Evolutionary conservation across 106 monocot genomes (phyloP).

Genomic region (Agapanthus africanus): DNA sequence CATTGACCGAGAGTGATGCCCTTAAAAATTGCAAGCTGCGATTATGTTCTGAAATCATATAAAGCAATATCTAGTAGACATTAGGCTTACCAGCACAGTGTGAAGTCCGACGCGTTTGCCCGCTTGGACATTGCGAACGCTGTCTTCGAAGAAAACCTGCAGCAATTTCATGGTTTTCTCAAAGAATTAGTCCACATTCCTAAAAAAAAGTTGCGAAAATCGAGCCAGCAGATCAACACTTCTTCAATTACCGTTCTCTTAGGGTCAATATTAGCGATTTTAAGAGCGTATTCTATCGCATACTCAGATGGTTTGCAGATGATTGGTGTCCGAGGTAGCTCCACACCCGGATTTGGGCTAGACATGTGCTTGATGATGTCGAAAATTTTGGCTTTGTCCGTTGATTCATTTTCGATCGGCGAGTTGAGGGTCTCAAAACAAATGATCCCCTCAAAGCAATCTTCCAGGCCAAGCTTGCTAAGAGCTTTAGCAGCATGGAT

Average conservation of each 20-base stretch:
- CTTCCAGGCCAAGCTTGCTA: constrained; percentile 63
- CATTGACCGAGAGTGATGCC: no score
- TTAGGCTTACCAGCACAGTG: constrained; percentile 60
- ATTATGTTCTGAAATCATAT: no score
- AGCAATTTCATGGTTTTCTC: not conserved
- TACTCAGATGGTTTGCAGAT: constrained; percentile 75
- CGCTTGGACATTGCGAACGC: constrained; percentile 65
- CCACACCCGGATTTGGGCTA: constrained; percentile 13
- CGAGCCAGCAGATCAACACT: no score
- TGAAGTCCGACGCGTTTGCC: constrained; percentile 70
- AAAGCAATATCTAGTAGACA: no score
- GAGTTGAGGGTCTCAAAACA: constrained; percentile 91
- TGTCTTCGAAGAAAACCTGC: constrained; percentile 94
- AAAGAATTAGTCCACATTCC: not conserved
- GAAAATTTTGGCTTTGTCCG: constrained; percentile 19
- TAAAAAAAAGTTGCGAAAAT: no score
- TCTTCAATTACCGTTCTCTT: constrained; percentile 61
- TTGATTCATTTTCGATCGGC: not conserved
- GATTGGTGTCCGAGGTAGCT: constrained; percentile 59
- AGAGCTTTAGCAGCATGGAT: constrained; percentile 52
- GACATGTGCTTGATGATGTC: constrained; percentile 43
- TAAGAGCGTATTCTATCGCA: constrained; percentile 55
- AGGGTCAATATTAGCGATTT: constrained; percentile 72
- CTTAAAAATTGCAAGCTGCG: no score
- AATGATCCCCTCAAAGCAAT: constrained; percentile 84